These are phyloP conservation scores for Penicillium sp. DNA, from an alignment of 2,329 filamentous ascomycete species.

Conservation along the genomic window DNA sequence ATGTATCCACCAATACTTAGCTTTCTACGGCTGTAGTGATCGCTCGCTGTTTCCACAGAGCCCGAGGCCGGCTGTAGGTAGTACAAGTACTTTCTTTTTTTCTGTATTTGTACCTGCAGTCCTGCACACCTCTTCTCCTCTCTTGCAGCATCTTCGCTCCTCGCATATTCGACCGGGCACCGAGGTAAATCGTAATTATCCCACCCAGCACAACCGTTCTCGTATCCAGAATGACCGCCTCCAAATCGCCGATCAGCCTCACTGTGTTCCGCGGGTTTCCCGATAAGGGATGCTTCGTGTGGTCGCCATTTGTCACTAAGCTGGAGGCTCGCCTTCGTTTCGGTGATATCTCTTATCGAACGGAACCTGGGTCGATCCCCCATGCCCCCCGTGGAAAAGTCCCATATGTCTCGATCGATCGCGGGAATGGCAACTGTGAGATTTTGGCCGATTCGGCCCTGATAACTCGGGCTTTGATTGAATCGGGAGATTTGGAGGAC, in stretches of 20 bases:
- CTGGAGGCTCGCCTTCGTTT: slow-evolving; percentile 67
- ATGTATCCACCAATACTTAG: not conserved
- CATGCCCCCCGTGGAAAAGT: slow-evolving; percentile 64
- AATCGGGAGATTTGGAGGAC: slow-evolving; percentile 52
- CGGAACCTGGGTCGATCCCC: slow-evolving; percentile 53
- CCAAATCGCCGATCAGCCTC: slow-evolving; percentile 1
- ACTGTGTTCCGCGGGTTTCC: slow-evolving; percentile 61
- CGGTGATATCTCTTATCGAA: slow-evolving; percentile 55
- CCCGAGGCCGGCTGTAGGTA: not conserved
- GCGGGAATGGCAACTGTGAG: slow-evolving; percentile 22
- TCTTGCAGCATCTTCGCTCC: not conserved
- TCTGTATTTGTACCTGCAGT: not conserved
- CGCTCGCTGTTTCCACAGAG: not conserved
- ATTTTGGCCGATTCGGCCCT: slow-evolving; percentile 60
- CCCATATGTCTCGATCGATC: slow-evolving; percentile 58
- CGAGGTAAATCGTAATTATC: not conserved
- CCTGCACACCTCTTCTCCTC: not conserved
- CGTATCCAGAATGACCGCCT: not conserved
- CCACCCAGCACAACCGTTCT: not conserved
- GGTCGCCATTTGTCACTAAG: slow-evolving; percentile 69
- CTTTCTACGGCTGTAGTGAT: not conserved
- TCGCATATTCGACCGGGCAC: not conserved
- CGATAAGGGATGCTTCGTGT: slow-evolving; percentile 53
- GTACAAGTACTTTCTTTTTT: not conserved
- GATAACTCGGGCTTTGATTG: slow-evolving; percentile 58